A percentile compares a stretch with the other conserved stretches of the same genome.
These are phyloP conservation scores for Corymbia citriodora DNA, from an alignment of 441 rosid genomes.

Conservation along the genomic window DNA sequence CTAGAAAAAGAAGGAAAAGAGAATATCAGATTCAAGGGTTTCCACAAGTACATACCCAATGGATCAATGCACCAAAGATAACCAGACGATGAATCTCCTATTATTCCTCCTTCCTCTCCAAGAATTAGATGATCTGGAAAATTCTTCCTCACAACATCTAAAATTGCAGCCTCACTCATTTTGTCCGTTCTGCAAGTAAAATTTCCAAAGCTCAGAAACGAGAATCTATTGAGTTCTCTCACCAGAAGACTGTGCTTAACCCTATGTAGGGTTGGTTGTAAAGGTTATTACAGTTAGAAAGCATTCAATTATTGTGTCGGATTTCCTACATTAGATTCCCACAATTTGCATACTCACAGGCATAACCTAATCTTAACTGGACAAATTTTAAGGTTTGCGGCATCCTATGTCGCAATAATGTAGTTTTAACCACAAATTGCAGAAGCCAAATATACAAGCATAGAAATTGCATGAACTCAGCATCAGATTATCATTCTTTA, in stretches of 20 bases:
- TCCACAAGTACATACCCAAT: conserved; percentile 46
- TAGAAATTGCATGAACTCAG: background rate
- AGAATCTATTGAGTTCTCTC: background rate
- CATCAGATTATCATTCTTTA: background rate
- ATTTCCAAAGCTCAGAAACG: conserved; percentile 1
- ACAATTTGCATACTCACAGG: background rate
- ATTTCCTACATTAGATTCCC: background rate
- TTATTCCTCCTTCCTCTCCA: conserved; percentile 95
- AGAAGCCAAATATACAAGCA: background rate
- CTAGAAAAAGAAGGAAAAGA: background rate
- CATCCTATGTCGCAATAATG: background rate
- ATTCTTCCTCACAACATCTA: conserved; percentile 69
- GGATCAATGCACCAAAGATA: conserved; percentile 99
- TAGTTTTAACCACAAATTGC: background rate
- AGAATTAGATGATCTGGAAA: conserved; percentile 86
- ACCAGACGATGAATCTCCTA: conserved; percentile 75
- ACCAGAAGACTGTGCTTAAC: background rate
- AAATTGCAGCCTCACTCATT: conserved; percentile 81
- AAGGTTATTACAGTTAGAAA: background rate
- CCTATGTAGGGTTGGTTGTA: background rate
- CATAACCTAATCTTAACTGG: background rate
- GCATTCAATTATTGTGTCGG: background rate
- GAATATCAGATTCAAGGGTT: background rate
- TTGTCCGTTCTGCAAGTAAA: conserved; percentile 76
- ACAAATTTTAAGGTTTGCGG: background rate